Conservation (phyloP, 2,329 filamentous ascomycete species). For the Xylariales sp. region DNA sequence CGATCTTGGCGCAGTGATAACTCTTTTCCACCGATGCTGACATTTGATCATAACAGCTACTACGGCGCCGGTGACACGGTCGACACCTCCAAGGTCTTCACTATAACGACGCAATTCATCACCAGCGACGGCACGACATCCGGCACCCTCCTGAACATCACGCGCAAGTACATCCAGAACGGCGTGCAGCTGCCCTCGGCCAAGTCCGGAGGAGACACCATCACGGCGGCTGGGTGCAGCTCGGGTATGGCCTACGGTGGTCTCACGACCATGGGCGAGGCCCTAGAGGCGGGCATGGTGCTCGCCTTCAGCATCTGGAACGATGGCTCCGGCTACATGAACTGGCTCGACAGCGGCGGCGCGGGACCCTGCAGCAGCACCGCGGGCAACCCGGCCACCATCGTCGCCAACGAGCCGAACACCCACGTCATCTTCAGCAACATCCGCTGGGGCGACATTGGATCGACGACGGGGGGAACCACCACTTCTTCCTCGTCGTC, state of each 20-base stretch:
- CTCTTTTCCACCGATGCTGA: too few relatives aligned
- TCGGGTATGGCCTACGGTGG: constrained; percentile 31
- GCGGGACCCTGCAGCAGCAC: constrained; percentile 45
- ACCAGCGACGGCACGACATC: constrained; percentile 19
- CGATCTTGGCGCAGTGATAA: too few relatives aligned
- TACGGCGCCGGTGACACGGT: constrained; percentile 26
- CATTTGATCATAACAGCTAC: constrained; percentile 23
- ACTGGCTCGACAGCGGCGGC: constrained; percentile 47
- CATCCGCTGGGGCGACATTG: constrained; percentile 52
- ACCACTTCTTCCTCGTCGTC: too few relatives aligned
- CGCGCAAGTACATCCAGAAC: constrained; percentile 29
- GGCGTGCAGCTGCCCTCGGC: constrained; percentile 29
- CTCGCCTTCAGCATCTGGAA: constrained; percentile 49
- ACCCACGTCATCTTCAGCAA: constrained; percentile 51
- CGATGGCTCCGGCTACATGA: constrained; percentile 44
- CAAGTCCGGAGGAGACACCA: constrained; percentile 28
- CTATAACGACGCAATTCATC: constrained; percentile 31
- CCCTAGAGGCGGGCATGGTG: constrained; percentile 41
- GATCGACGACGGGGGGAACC: too few relatives aligned
- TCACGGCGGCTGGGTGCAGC: constrained; percentile 23
- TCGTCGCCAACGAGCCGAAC: constrained; percentile 38
- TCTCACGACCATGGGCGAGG: constrained; percentile 36
- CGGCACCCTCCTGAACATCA: constrained; percentile 26
- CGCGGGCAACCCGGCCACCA: constrained; percentile 40
- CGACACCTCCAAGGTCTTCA: constrained; percentile 29